Base-by-base conservation (phyloP, 2,329 filamentous ascomycete genomes). In the Monosporascus sp. region DNA sequence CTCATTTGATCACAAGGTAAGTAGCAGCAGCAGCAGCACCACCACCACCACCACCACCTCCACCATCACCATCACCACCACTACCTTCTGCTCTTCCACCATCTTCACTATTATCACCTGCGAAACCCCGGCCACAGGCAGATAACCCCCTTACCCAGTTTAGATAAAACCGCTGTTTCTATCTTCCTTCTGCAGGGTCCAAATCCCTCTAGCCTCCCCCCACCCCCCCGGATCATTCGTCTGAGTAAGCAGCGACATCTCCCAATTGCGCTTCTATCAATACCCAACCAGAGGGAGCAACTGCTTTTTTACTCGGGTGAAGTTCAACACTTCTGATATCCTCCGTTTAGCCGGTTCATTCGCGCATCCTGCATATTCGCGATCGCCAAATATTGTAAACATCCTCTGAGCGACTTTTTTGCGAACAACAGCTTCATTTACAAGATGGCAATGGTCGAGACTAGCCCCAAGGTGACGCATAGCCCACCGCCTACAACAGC, bases 401-500 rank as follows among this genome's bases (percentile, higher is more conserved):
- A 5, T 34, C 4, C 11, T 14, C 31, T 14, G 31, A 14, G 31
- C 5, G 31, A n/a, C n/a, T 3, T 11, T 34, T 34, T 14, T 5
- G 9, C 18, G 47, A 51, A 31, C 27, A 20, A 18, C 20, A 47
- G 50, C 37, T n/a, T 39, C 47, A 31, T 47, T 38, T 45, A 14
- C 58, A 57, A 47, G 38, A 68, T 68, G 66, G 64, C 65, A 34
- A 59, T 62, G 27, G 61, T 66, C 27, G 57, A 67, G 49, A 63
- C 54, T 44, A 65, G 60, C 42, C 59, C 63, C 46, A 54, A 62
- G 42, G n/a, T 54, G 24, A 49, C 61, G 47, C 63, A 68, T 53
- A 37, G 45, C 11, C 60, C 63, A 24, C 52, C 62, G 15, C 48
- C 54, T 7, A 14, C 31, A 34, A 51, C 55, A 39, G 55, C 51